Evolutionary conservation across 306 rosid species (phyloP), one percentile per base, ranked within the genome.

Genomic region (Vigna hirtella): DNA sequence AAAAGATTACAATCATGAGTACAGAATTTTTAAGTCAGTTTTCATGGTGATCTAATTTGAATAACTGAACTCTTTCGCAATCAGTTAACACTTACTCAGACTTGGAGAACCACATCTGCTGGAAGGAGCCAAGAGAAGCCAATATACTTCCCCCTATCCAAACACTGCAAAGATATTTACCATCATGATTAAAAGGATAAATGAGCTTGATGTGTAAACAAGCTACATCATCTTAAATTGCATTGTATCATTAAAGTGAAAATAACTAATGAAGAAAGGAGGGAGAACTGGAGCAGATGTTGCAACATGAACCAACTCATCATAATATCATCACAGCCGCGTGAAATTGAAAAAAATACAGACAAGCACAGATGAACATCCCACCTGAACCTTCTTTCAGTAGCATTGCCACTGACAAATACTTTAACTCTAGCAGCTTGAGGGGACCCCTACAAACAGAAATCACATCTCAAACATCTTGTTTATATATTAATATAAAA

Each of bases 81-180:
- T 30, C n/a, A 57, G 62, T 22, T 18, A 62, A 50, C 10, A 88
- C 72, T 86, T 89, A 95, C 98, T 95, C 98, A 16, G 98, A 87
- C 70, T 89, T 95, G 74, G 98, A 95, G 88, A 95, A 95, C 89
- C 89, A 86, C 89, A 86, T 86, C 81, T 86, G 89, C 77, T 95
- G 98, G 88, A 95, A 92, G 81, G 98, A 95, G 80, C 98, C 98
- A 84, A 95, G 98, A 77, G 98, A 95, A 47, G 98, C 98, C 93
- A 95, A 85, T 83, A 95, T 95, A 71, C 98, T 95, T 55, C 98
- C 98, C 57, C 98, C 98, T 42, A 95, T 95, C 98, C 98, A 95
- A 40, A 95, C 98, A 79, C 98, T 95, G 90, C 85, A 65, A 38
- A 63, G 53, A 26, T 26, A 26, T 26, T 26, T 26, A 26, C 28